Conservation (phyloP, 257 asterid species). For the Mentha longifolia region DNA sequence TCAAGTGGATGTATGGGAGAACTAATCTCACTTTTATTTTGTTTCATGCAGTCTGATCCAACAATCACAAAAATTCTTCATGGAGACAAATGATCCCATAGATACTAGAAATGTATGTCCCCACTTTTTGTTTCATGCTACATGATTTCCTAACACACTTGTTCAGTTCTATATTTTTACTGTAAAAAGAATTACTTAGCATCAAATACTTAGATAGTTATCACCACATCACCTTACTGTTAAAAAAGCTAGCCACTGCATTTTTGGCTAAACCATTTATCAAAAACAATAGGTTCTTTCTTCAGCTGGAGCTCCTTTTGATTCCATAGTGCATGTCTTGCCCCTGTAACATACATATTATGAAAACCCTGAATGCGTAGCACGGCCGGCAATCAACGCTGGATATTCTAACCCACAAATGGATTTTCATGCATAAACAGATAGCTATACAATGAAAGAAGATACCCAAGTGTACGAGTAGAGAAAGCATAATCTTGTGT, state of each 20-base stretch:
- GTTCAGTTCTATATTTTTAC: conserved; percentile 1
- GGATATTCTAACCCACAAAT: conserved; percentile 2
- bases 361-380: conserved; percentile 18
- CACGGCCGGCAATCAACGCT: not conserved
- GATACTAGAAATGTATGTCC: conserved; percentile 80
- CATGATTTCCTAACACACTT: conserved; percentile 12
- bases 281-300: not conserved
- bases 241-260: not conserved
- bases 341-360: not conserved
- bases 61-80: conserved; percentile 77
- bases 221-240: not conserved
- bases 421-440: conserved; percentile 11
- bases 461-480: conserved; percentile 7
- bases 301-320: not conserved
- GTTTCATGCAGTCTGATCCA: conserved; percentile 76
- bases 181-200: not conserved
- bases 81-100: conserved; percentile 76
- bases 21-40: conserved; percentile 35
- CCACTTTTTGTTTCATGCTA: conserved; percentile 31
- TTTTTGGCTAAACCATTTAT: not conserved
- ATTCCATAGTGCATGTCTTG: conserved; percentile 13
- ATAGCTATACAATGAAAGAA: conserved; percentile 11
- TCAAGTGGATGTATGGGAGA: not conserved
- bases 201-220: conserved; percentile 14
- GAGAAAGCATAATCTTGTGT: conserved; percentile 12